Base-by-base conservation (phyloP, 2,329 filamentous ascomycete species). In the Sclerotinia glacialis region DNA sequence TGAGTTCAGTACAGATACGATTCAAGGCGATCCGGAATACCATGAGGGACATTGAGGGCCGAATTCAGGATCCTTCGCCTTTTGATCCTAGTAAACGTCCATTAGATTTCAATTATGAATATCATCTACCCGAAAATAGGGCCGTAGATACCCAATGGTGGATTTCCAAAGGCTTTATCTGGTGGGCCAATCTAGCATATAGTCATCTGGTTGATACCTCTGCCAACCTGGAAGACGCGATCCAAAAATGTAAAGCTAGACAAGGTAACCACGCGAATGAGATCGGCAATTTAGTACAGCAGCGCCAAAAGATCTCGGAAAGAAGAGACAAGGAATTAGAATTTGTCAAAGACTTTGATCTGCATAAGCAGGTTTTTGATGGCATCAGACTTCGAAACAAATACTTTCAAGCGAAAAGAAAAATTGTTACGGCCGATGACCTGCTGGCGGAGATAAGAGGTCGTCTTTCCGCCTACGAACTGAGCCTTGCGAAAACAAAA, bases 101-200 rank as follows among this genome's bases (percentile, higher is more conserved):
- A 9, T 2, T 21, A 31, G 50, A 31, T 5, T 53, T 53, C 26
- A 21, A 53, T 28, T 53, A 53, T 21, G 50, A 53, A 2, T 34
- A 53, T 53, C 50, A 53, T 53, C 26, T 53, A 21, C 50, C 50
- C 31, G 16, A 53, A 31, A 53, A 53, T 7, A 53, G 26, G 31
- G 26, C 26, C 28, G 26, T 53, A 7, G 50, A 53, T 53, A 31
- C 50, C 12, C 16, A n/a, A 31, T 53, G 50, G 50, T 53, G 50
- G 50, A 53, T 34, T 5, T 53, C 50, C 0, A 53, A 31, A 53
- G 50, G 50, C 50, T 53, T 53, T 12, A 21, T 18, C 18, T 53
- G 50, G 50, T 53, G 50, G 50, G 50, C 50, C 3, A 53, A 53
- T 53, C 50, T 53, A 53, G 50, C 50, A 18, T 53, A 53, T 21